phyloP scores from a whole-genome alignment of 2,329 filamentous ascomycete species.

The Aspergillus felis region DNA sequence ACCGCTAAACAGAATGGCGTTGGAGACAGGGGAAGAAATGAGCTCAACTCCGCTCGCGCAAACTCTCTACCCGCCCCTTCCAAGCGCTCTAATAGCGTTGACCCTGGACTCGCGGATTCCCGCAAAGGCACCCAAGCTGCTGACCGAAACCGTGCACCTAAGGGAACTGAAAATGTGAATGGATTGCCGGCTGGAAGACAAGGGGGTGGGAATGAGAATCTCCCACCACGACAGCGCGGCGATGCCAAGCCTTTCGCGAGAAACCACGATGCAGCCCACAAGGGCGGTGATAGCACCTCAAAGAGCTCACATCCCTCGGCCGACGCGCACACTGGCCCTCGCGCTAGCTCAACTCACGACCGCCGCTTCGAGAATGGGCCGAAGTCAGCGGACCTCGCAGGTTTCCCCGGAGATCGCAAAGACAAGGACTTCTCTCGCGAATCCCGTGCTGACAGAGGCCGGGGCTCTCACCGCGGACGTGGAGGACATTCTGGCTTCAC shows the following conservation, averaged over 20 bases:
- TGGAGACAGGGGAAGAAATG: conserved; percentile 34
- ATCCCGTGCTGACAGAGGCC: conserved; percentile 36
- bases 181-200: conserved; percentile 23
- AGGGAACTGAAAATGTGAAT: conserved; percentile 30
- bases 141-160: conserved; percentile 30
- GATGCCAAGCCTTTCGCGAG: conserved; percentile 34
- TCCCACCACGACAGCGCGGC: conserved; percentile 26
- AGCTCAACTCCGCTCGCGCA: conserved; percentile 34
- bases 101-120: conserved; percentile 27
- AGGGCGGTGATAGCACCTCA: conserved; percentile 23
- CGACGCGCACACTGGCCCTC: conserved; percentile 31
- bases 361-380: conserved; percentile 37
- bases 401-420: conserved; percentile 29
- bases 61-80: conserved; percentile 38
- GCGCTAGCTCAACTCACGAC: conserved; percentile 27
- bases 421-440: conserved; percentile 37
- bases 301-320: conserved; percentile 27
- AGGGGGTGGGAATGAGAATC: conserved; percentile 25
- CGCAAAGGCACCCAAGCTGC: conserved; percentile 29
- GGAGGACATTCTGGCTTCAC: conserved; percentile 36
- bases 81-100: conserved; percentile 33
- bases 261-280: conserved; percentile 28
- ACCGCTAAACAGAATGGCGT: conserved; percentile 27
- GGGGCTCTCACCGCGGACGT: conserved; percentile 39
- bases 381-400: conserved; percentile 34